Evolutionary conservation across 441 rosid genomes (phyloP).

Genomic region (Pelargonium myrrhifolium): DNA sequence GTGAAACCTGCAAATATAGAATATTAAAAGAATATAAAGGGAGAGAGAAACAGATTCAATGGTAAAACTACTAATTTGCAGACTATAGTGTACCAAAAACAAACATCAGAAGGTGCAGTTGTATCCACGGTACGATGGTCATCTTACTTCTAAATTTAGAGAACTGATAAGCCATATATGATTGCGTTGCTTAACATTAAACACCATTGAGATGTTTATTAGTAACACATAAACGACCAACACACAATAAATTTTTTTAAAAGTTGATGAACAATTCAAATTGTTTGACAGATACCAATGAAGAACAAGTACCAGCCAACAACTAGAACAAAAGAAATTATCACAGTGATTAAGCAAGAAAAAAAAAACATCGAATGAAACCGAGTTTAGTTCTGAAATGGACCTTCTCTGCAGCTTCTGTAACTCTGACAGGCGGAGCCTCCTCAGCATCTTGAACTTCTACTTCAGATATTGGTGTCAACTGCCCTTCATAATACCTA

Average conservation of each 20-base stretch:
- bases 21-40: slow-evolving; percentile 4
- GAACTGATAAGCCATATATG: background rate
- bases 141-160: background rate
- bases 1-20: slow-evolving; percentile 52
- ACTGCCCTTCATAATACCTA: slow-evolving; percentile 91
- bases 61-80: background rate
- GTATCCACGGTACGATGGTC: no score
- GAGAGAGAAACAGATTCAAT: background rate
- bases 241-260: no score
- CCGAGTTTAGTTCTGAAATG: slow-evolving; percentile 11
- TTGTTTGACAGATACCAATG: background rate
- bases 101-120: background rate
- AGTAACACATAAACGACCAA: background rate
- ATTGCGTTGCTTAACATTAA: background rate
- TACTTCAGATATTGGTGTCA: slow-evolving; percentile 66
- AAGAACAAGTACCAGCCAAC: background rate
- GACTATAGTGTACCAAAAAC: background rate
- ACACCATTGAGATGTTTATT: background rate
- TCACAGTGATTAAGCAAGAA: background rate
- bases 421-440: slow-evolving; percentile 39
- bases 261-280: no score
- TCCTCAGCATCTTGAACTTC: slow-evolving; percentile 56
- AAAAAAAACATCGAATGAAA: background rate
- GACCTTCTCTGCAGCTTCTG: slow-evolving; percentile 88
- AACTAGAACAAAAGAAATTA: background rate